These are phyloP conservation scores for Cyclocybe cylindracea DNA, from an alignment of 768 basidiomycete species.

Conservation along the genomic window DNA sequence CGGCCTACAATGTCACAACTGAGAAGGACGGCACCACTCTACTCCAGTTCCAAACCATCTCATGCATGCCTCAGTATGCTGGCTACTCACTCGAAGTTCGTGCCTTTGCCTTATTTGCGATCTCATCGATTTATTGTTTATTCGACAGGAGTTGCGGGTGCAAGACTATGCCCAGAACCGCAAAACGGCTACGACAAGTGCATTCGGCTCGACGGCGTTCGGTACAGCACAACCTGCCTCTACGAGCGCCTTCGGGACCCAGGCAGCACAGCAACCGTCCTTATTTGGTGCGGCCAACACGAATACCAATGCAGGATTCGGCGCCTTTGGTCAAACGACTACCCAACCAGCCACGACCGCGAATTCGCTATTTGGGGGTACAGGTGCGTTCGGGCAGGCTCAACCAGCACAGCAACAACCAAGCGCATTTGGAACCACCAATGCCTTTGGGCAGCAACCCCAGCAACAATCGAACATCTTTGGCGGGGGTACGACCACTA, in stretches of 20 bases:
- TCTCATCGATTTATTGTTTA: constrained; percentile 8
- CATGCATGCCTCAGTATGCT: constrained; percentile 76
- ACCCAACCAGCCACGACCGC: constrained; percentile 27
- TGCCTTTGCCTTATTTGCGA: constrained; percentile 8
- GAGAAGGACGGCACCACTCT: constrained; percentile 67
- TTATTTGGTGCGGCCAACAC: constrained; percentile 39
- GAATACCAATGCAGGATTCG: constrained; percentile 37
- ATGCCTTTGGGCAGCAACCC: constrained; percentile 43
- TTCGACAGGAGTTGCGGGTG: constrained; percentile 62
- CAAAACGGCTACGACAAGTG: constrained; percentile 53
- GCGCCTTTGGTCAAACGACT: constrained; percentile 40
- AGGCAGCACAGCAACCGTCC: constrained; percentile 41
- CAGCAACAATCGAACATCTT: constrained; percentile 31
- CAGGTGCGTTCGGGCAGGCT: constrained; percentile 27
- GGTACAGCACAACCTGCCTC: constrained; percentile 45
- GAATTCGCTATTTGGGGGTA: constrained; percentile 37
- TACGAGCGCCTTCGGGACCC: constrained; percentile 48
- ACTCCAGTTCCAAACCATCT: constrained; percentile 80
- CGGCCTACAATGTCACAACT: constrained; percentile 46
- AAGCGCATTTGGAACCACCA: constrained; percentile 23
- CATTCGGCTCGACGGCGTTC: constrained; percentile 59
- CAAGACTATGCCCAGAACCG: constrained; percentile 79
- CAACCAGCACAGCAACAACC: constrained; percentile 29
- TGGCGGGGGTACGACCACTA: constrained; percentile 10
- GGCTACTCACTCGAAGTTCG: constrained; percentile 77